These are phyloP conservation scores for Mucuna pruriens DNA, from an alignment of 306 rosid species.

Conservation along the genomic window DNA sequence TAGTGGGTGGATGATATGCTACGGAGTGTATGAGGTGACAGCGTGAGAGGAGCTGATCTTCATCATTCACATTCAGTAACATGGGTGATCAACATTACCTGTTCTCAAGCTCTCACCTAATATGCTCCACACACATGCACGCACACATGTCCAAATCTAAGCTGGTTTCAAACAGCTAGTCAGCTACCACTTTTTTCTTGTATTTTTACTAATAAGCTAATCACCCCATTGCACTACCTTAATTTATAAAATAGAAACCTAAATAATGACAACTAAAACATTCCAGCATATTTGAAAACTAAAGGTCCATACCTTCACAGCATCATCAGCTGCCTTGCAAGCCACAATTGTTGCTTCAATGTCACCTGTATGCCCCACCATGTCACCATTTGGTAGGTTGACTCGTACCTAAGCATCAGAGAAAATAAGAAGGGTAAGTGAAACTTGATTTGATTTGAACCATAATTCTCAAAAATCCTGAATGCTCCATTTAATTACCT, in stretches of 20 bases:
- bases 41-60: not conserved
- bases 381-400: constrained; percentile 90
- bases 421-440: constrained; percentile 22
- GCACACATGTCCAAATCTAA: not conserved
- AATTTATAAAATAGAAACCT: not conserved
- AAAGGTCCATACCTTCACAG: constrained; percentile 70
- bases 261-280: not conserved
- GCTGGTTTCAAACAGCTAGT: not conserved
- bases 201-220: not conserved
- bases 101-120: not conserved
- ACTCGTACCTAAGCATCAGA: constrained; percentile 72
- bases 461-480: not conserved
- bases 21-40: not conserved
- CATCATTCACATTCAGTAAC: not conserved
- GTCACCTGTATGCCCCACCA: constrained; percentile 95
- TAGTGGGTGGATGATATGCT: not conserved
- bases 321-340: constrained; percentile 94
- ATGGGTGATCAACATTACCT: not conserved
- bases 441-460: not conserved
- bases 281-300: constrained; percentile 12
- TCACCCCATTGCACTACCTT: not conserved
- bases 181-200: not conserved
- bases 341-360: constrained; percentile 89
- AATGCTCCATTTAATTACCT: constrained; percentile 35
- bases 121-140: not conserved